Evolutionary conservation across 306 rosid genomes (phyloP).

Genomic region (Dryas octopetala): DNA sequence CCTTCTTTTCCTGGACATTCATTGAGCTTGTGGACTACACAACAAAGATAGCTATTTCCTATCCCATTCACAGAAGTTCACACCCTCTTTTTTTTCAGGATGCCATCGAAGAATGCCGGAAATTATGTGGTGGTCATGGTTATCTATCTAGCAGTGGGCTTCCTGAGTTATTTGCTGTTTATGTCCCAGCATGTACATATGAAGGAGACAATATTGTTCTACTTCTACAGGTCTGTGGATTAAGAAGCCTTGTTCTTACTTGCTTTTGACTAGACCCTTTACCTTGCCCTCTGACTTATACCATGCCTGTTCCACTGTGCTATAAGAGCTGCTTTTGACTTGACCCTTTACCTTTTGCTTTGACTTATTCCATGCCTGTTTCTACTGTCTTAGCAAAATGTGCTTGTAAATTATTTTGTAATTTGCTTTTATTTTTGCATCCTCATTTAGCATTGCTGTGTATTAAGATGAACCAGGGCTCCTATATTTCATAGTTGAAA

Average conservation of each 20-base stretch:
- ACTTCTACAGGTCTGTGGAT: conserved; percentile 73
- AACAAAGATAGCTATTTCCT: background rate
- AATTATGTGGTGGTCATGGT: conserved; percentile 97
- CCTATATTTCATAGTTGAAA: background rate
- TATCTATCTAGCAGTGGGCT: conserved; percentile 94
- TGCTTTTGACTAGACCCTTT: background rate
- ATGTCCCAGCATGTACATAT: conserved; percentile 91
- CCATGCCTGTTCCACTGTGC: background rate
- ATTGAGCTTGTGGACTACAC: background rate
- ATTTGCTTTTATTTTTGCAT: background rate
- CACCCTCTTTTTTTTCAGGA: conserved; percentile 42
- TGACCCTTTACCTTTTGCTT: background rate
- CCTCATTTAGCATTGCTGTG: background rate
- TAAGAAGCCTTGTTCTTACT: background rate
- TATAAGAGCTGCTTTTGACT: conserved; percentile 1
- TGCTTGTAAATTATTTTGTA: background rate
- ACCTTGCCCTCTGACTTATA: background rate
- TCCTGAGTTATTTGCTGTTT: conserved; percentile 94
- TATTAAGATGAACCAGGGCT: background rate
- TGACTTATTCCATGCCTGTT: background rate
- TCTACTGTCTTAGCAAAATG: background rate
- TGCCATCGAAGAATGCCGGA: conserved; percentile 93
- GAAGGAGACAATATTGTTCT: conserved; percentile 95
- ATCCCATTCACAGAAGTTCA: background rate
- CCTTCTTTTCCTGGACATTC: background rate